These are phyloP conservation scores for Tuber microsphaerosporum DNA, from an alignment of 495 filamentous ascomycete species.

Conservation along the genomic window DNA sequence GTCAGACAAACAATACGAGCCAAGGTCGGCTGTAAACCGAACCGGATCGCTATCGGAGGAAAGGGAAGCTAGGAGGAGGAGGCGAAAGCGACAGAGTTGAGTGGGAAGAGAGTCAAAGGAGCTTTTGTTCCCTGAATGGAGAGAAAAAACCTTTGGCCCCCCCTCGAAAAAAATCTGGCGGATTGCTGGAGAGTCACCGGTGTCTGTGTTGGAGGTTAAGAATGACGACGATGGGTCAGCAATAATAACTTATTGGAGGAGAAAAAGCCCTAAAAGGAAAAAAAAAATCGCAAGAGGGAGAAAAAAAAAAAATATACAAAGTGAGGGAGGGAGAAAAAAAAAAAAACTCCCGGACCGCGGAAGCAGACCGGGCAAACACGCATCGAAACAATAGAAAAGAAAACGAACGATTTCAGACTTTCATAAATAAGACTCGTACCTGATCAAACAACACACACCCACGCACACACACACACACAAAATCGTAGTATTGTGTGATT, in stretches of 20 bases:
- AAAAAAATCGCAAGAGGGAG: conserved; percentile 28
- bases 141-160: not conserved
- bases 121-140: conserved; percentile 24
- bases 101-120: not conserved
- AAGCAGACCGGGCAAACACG: conserved; percentile 3
- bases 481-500: not conserved
- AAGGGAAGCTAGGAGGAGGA: not conserved
- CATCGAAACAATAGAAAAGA: not conserved
- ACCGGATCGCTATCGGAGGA: conserved; percentile 19
- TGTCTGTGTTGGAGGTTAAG: conserved; percentile 26
- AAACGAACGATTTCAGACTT: not conserved
- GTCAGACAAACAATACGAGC: conserved; percentile 35
- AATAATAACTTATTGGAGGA: conserved; percentile 19
- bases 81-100: conserved; percentile 1
- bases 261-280: conserved; percentile 27
- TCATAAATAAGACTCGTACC: conserved; percentile 1
- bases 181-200: conserved; percentile 20
- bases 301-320: not conserved
- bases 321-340: not conserved
- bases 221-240: conserved; percentile 38
- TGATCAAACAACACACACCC: not conserved
- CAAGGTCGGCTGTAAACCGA: conserved; percentile 22
- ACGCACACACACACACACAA: not conserved
- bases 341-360: not conserved
- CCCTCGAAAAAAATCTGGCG: conserved; percentile 14